Percentiles rank a stretch among this genome's conserved stretches.
Evolutionary conservation across 1,139 yeast genomes (phyloP).

Genomic region (Citeromyces siamensis): DNA sequence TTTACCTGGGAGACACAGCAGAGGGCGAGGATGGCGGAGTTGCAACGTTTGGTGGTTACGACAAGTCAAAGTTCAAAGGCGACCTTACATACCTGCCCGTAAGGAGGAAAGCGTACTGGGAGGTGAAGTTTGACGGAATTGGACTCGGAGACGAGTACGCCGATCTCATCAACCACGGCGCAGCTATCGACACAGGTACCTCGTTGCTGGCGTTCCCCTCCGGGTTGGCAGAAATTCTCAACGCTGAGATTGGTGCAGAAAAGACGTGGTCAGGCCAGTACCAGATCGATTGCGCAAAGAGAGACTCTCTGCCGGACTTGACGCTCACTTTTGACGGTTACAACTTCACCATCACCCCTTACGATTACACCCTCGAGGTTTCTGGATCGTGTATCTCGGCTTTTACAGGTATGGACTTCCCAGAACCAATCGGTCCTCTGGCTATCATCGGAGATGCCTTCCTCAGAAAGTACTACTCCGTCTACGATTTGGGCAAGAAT

Average conservation of each 20-base stretch:
- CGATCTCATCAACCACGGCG: constrained; percentile 72
- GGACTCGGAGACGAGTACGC: constrained; percentile 90
- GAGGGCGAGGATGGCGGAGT: constrained; percentile 71
- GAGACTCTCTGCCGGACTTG: constrained; percentile 79
- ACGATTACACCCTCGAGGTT: constrained; percentile 86
- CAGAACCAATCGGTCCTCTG: constrained; percentile 91
- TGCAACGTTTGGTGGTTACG: constrained; percentile 92
- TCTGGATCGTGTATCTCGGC: constrained; percentile 94
- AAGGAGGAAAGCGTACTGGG: constrained; percentile 99
- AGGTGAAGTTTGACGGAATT: constrained; percentile 82
- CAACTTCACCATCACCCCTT: constrained; percentile 80
- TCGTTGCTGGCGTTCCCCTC: constrained; percentile 91
- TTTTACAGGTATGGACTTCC: constrained; percentile 95
- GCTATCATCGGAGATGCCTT: constrained; percentile 96
- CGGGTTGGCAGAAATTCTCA: constrained; percentile 87
- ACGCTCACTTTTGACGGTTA: constrained; percentile 82
- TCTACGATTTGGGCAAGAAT: constrained; percentile 79
- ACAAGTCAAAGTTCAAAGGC: constrained; percentile 61
- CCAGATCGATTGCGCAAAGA: constrained; percentile 74
- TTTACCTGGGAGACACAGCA: constrained; percentile 72
- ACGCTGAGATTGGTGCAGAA: constrained; percentile 92
- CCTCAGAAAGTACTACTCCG: constrained; percentile 87
- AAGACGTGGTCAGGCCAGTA: constrained; percentile 98
- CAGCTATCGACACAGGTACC: constrained; percentile 98
- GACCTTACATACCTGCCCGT: constrained; percentile 91